Percentiles rank a stretch among this genome's conserved stretches.
phyloP scores from a whole-genome alignment of 2,329 filamentous ascomycete genomes.

The Bertia moriformis region DNA sequence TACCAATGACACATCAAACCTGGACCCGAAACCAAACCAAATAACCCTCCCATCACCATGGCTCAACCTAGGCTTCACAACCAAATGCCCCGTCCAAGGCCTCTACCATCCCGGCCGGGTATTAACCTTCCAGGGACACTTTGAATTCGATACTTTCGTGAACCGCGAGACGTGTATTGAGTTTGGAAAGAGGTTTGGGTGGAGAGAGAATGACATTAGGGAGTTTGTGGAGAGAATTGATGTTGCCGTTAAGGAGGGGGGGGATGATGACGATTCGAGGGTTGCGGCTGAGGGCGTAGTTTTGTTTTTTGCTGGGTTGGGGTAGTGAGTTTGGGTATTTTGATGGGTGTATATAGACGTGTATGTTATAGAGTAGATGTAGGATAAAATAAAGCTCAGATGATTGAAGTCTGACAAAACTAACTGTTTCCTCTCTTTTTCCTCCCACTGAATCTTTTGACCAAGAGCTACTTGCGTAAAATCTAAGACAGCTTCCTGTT shows the following conservation, averaged over 20 bases:
- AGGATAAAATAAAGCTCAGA: too few relatives aligned
- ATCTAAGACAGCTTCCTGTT: too few relatives aligned
- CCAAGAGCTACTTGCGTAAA: too few relatives aligned
- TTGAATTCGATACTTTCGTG: slow-evolving; percentile 20
- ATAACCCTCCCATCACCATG: slow-evolving; percentile 2
- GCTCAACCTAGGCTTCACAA: slow-evolving; percentile 6
- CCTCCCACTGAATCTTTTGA: too few relatives aligned
- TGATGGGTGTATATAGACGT: too few relatives aligned
- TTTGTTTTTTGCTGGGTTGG: neutral
- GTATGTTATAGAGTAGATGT: too few relatives aligned
- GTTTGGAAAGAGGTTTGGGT: neutral
- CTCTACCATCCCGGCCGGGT: slow-evolving; percentile 16
- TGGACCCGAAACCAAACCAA: too few relatives aligned
- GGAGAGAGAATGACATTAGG: neutral
- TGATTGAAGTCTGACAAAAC: too few relatives aligned
- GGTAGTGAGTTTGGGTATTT: too few relatives aligned
- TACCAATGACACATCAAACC: too few relatives aligned
- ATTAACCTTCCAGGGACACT: slow-evolving; percentile 20
- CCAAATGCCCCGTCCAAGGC: slow-evolving; percentile 17
- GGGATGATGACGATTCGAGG: neutral
- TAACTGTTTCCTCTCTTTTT: too few relatives aligned
- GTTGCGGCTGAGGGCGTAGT: neutral
- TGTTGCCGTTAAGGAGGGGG: too few relatives aligned
- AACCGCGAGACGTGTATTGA: neutral
- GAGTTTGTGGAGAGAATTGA: neutral